Conservation (phyloP, 2,329 filamentous ascomycete species). For the Xylaria sp. region DNA sequence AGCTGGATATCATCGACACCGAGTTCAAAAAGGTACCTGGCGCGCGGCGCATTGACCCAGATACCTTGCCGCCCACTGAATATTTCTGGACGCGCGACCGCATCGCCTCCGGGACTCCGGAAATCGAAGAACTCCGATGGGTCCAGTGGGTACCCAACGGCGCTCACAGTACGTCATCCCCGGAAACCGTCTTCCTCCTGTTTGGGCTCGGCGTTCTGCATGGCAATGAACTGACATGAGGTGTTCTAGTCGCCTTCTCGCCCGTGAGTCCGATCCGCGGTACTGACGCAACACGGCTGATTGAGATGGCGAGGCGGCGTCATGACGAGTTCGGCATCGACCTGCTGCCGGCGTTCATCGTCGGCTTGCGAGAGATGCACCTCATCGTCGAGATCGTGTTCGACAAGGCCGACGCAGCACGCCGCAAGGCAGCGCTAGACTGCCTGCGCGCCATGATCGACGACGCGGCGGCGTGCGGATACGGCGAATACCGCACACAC, state of each 20-base stretch:
- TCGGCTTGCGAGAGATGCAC: constrained; percentile 58
- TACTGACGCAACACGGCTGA: constrained; percentile 54
- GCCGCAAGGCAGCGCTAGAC: constrained; percentile 43
- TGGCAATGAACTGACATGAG: neutral
- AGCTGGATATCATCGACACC: constrained; percentile 50
- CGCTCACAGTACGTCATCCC: constrained; percentile 46
- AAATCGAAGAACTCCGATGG: constrained; percentile 55
- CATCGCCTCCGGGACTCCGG: constrained; percentile 52
- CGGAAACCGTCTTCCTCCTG: neutral
- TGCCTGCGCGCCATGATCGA: constrained; percentile 51
- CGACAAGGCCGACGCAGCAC: constrained; percentile 44
- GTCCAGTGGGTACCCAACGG: constrained; percentile 58
- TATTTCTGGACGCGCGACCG: constrained; percentile 50
- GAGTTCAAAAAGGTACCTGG: constrained; percentile 50
- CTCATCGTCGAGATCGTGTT: constrained; percentile 53
- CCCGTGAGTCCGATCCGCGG: constrained; percentile 59
- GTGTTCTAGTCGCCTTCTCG: constrained; percentile 52
- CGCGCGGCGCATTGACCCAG: constrained; percentile 49
- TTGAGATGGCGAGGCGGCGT: constrained; percentile 49
- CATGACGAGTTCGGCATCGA: constrained; percentile 54
- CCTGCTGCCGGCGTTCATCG: constrained; percentile 55
- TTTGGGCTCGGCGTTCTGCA: no score
- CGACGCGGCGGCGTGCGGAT: constrained; percentile 54
- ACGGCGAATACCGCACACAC: constrained; percentile 59
- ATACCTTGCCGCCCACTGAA: constrained; percentile 50